phyloP scores from a whole-genome alignment of 2,329 filamentous ascomycete species.

The Pestalotiopsis sp. region DNA sequence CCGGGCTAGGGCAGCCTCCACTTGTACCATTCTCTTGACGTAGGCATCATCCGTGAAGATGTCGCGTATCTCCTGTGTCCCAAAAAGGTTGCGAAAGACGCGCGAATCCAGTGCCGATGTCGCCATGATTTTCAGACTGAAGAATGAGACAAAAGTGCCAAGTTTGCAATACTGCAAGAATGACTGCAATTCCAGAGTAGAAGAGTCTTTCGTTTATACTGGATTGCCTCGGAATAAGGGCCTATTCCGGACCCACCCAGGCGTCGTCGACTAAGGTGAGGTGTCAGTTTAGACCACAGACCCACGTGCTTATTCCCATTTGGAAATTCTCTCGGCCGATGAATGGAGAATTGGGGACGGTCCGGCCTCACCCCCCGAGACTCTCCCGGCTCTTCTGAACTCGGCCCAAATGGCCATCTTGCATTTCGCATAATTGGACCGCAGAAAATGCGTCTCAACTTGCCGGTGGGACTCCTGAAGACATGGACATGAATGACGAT shows the following conservation, averaged over 20 bases:
- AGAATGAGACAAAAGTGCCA: background rate
- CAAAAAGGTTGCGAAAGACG: slow-evolving; percentile 53
- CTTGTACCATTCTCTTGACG: slow-evolving; percentile 46
- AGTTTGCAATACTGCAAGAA: background rate
- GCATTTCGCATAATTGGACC: background rate
- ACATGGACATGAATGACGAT: background rate
- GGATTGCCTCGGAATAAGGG: slow-evolving; percentile 10
- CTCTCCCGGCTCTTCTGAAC: background rate
- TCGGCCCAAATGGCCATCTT: background rate
- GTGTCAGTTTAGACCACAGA: background rate
- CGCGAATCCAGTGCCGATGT: slow-evolving; percentile 39
- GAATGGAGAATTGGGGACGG: background rate
- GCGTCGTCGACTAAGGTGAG: background rate
- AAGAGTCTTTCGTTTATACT: background rate
- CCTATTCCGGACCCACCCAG: background rate
- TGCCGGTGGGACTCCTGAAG: background rate
- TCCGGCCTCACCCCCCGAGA: background rate
- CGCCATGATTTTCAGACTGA: background rate
- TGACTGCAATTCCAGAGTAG: background rate
- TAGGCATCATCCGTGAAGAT: slow-evolving; percentile 48
- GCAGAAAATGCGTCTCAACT: background rate
- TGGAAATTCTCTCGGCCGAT: background rate
- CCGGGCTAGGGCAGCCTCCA: slow-evolving; percentile 53
- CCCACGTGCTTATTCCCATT: background rate
- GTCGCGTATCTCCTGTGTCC: slow-evolving; percentile 52